phyloP scores from a whole-genome alignment of 495 filamentous ascomycete genomes.

The Trypethelium eluteriae region DNA sequence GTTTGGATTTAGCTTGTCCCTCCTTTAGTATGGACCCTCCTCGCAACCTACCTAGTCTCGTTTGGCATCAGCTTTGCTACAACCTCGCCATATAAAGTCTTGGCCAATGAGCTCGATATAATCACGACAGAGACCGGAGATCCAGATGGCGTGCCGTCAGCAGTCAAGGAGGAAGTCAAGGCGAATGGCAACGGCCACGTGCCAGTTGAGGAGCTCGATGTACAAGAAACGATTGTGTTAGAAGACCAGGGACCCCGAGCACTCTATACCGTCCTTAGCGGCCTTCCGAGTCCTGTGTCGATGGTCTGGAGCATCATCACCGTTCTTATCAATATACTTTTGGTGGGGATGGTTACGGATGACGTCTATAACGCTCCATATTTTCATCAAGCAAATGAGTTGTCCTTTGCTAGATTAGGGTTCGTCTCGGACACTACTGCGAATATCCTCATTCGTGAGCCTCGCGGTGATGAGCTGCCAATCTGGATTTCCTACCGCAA shows the following conservation, averaged over 20 bases:
- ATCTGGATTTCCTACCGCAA: conserved; percentile 58
- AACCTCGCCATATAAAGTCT: conserved; percentile 51
- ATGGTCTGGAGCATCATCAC: conserved; percentile 56
- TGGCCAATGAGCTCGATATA: conserved; percentile 55
- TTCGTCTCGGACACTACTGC: conserved; percentile 77
- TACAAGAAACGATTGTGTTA: conserved; percentile 35
- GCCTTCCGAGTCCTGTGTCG: conserved; percentile 61
- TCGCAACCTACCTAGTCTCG: conserved; percentile 64
- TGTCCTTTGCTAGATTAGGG: conserved; percentile 76
- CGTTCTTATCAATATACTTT: conserved; percentile 58
- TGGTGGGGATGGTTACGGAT: conserved; percentile 62
- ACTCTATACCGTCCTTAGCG: conserved; percentile 61
- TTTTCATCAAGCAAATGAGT: conserved; percentile 60
- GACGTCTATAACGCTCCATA: conserved; percentile 61
- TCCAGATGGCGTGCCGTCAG: conserved; percentile 11
- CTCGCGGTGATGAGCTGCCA: conserved; percentile 63
- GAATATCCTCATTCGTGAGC: conserved; percentile 76
- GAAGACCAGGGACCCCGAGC: conserved; percentile 32
- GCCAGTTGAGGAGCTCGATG: conserved; percentile 33
- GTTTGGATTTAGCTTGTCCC: conserved; percentile 45
- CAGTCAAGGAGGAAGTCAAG: conserved; percentile 19
- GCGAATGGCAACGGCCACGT: conserved; percentile 29
- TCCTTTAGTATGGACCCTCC: conserved; percentile 57
- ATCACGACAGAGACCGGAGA: conserved; percentile 46
- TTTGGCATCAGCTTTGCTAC: conserved; percentile 53